Evolutionary conservation across 1,139 yeast genomes (phyloP), one percentile per base, ranked within the genome.

Genomic region (Candida mesenterica): DNA sequence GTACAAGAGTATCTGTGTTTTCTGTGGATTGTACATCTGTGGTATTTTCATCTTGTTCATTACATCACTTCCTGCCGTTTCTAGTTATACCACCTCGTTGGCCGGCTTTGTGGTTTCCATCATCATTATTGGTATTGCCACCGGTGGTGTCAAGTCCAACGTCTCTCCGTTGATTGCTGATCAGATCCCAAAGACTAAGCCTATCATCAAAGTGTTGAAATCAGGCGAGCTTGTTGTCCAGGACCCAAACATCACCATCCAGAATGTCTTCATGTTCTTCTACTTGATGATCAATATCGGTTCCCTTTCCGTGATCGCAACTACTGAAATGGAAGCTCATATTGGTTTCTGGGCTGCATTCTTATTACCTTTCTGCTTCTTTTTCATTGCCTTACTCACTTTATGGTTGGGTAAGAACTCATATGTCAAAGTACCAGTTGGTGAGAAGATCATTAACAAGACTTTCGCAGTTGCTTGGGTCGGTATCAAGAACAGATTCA

Each of bases 81-180:
- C 83, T 27, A 56, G 61, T 18, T 61, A 63, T 34, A 69, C 62
- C 56, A 50, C 75, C 61, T 58, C 69, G 51, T 49, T 64, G 62
- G 63, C 82, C 65, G 75, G 75, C 19, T 59, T 78, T 77, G 45
- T 75, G 68, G 70, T 75, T 32, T 72, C 85, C 31, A 79, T 86
- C 59, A 65, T 85, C 41, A 59, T 81, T 37, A 77, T 85, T 53
- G 92, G 94, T 51, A 48, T 83, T 31, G 94, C 88, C 39, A 81
- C 94, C 24, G 94, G 95, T 53, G 82, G 89, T 55, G 85, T 86
- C 57, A 86, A 86, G 60, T 72, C 92, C 28, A 84, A 85, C 50
- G 81, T 85, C 32, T 72, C 87, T 18, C 94, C 94, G 23, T 69
- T 84, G 55, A 76, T 86, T 57, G 89, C 89, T 37, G 94, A 85